Base-by-base conservation (phyloP, 257 asterid species). In the Catharanthus roseus region DNA sequence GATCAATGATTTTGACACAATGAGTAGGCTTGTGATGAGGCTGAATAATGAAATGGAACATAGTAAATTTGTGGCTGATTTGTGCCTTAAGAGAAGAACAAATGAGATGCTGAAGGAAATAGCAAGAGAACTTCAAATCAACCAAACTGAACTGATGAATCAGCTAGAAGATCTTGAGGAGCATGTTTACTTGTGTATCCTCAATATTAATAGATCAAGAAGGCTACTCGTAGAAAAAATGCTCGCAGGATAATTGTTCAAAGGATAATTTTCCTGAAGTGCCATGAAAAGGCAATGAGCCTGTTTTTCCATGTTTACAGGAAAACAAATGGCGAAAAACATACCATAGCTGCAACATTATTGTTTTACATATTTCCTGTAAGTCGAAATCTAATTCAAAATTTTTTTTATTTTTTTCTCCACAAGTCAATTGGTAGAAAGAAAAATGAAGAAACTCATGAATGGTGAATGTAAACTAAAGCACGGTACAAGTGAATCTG, bases 141-240 rank as follows among this genome's bases (percentile, higher is more conserved):
- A 82, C 7, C 85, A 81, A 51, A 49, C 39, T 57, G 57, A 81
- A 26, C 78, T 89, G 57, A 15, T 76, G 73, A 85, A 82, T 67
- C 85, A 84, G 47, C 31, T 87, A 76, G 81, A 85, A 50, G 97
- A 91, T 80, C 87, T 91, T 18, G 90, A 91, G 85, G 86, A 81
- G 67, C 88, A 86, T 60, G 79, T 86, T 16, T 86, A 78, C 63
- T 72, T 89, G 81, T 89, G 95, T 47, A 76, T 89, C 69, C 86
- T 91, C 23, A 82, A 87, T 75, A 85, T 89, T 44, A 81, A 82
- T 76, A 83, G 91, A 72, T 80, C 90, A 1, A 85, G 90, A 70
- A 91, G 85, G 75, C 70, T 80, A 57, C 74, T 86, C 45, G 66
- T 81, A 12, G 82, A 86, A 69, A 77, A 83, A 70, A 68, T 83